Evolutionary conservation across 176 grass and related monocot species (phyloP).

Genomic region (Hordeum marinum): DNA sequence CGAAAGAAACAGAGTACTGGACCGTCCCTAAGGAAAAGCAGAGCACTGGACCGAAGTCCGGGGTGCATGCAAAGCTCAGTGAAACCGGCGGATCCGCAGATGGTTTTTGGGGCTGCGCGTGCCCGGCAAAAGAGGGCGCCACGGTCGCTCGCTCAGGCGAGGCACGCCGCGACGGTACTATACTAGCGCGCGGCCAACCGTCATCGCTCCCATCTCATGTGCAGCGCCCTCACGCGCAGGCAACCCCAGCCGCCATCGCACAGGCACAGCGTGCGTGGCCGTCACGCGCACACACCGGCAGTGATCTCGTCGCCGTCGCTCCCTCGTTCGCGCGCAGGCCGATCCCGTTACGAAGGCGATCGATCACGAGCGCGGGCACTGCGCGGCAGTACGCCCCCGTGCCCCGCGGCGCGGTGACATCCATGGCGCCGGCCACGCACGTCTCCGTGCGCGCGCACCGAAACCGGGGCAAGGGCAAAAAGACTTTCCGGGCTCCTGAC

Average conservation of each 20-base stretch:
- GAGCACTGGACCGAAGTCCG: not conserved
- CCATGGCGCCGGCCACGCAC: not conserved
- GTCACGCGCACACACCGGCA: not conserved
- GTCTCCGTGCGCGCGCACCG: not conserved
- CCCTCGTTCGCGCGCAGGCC: not conserved
- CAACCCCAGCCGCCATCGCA: not conserved
- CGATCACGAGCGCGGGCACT: not conserved
- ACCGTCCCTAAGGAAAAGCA: too few species aligned
- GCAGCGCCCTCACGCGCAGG: not conserved
- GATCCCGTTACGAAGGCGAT: not conserved
- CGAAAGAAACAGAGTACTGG: too few species aligned
- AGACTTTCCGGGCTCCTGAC: not conserved
- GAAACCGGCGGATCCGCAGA: not conserved
- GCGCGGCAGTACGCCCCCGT: not conserved
- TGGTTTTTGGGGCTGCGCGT: not conserved
- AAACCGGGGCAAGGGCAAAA: not conserved
- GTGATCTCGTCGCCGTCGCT: not conserved
- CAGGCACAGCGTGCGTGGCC: not conserved
- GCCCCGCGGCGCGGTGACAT: slow-evolving; percentile 3
- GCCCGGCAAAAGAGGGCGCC: not conserved
- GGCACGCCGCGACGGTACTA: not conserved
- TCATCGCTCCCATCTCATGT: too few species aligned
- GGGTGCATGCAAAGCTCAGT: not conserved
- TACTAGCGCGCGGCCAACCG: not conserved
- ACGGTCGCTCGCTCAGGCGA: not conserved